phyloP scores from a whole-genome alignment of 2,329 filamentous ascomycete species.

The Ceratocystis cubensis region DNA sequence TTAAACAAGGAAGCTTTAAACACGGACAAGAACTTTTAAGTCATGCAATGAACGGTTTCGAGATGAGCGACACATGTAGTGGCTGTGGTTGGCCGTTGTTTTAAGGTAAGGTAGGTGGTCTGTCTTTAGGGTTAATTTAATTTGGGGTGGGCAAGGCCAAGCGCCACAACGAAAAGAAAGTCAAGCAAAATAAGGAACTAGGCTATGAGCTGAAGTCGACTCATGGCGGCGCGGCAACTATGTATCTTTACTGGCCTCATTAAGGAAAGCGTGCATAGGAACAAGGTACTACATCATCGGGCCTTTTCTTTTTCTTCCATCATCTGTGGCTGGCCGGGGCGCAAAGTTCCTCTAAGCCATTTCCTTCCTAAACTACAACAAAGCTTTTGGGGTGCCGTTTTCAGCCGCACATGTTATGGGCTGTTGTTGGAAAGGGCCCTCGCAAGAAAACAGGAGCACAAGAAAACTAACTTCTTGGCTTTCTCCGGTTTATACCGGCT shows the following conservation, averaged over 20 bases:
- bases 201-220: no score
- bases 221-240: background rate
- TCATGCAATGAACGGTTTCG: no score
- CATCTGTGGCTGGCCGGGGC: background rate
- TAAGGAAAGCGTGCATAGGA: background rate
- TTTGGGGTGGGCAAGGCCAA: background rate
- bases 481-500: slow-evolving; percentile 14
- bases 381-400: slow-evolving; percentile 14
- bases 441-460: no score
- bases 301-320: slow-evolving; percentile 9
- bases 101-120: no score
- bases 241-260: background rate
- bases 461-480: background rate
- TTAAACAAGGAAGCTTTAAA: no score
- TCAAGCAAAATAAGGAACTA: background rate
- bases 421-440: background rate
- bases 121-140: no score
- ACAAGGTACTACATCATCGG: background rate
- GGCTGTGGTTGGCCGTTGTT: no score
- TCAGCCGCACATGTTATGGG: slow-evolving; percentile 9
- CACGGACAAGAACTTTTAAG: no score
- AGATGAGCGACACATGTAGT: no score
- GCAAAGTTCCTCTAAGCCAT: background rate
- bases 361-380: background rate
- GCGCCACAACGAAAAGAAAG: background rate